Percentiles rank a stretch among this genome's conserved stretches.
These are phyloP conservation scores for Zymoseptoria tritici DNA, from an alignment of 2,329 filamentous ascomycete genomes.

Conservation along the genomic window DNA sequence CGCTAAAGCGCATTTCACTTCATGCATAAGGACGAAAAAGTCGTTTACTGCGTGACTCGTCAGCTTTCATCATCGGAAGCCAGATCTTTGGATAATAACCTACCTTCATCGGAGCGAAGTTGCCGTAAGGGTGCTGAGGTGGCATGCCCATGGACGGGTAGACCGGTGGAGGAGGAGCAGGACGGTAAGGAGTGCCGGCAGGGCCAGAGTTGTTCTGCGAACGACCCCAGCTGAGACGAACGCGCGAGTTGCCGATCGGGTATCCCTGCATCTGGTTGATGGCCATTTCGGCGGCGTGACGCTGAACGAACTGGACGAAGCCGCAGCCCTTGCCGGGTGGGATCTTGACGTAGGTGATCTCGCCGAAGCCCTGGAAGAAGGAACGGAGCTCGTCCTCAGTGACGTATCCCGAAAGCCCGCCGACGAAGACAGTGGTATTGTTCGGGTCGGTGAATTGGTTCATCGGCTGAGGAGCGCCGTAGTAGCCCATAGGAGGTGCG, in stretches of 20 bases:
- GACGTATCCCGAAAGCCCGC: conserved; percentile 92
- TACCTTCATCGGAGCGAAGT: conserved; percentile 63
- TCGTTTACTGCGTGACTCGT: conserved; percentile 25
- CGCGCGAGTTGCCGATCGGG: conserved; percentile 95
- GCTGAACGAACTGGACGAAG: conserved; percentile 98
- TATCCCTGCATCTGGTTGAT: conserved; percentile 99
- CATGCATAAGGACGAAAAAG: conserved; percentile 32
- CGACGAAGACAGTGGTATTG: conserved; percentile 98
- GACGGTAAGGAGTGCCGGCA: conserved; percentile 92
- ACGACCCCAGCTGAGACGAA: conserved; percentile 93
- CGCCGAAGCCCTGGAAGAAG: conserved; percentile 98
- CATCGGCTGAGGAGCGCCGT: conserved; percentile 72
- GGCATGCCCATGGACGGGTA: conserved; percentile 61
- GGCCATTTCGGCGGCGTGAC: conserved; percentile 97
- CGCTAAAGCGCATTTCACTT: conserved; percentile 36
- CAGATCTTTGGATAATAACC: conserved; percentile 2
- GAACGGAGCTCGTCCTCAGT: conserved; percentile 99
- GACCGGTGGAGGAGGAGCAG: conserved; percentile 73
- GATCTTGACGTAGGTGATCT: conserved; percentile 99
- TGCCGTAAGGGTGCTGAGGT: conserved; percentile 55
- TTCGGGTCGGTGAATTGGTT: conserved; percentile 99
- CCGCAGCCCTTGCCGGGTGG: conserved; percentile 97
- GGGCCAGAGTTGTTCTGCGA: conserved; percentile 98
- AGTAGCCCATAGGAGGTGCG: conserved; percentile 60
- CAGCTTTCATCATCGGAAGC: conserved; percentile 2